Base-by-base conservation (phyloP, 805 yeast species). In the Scheffersomyces lignosus region DNA sequence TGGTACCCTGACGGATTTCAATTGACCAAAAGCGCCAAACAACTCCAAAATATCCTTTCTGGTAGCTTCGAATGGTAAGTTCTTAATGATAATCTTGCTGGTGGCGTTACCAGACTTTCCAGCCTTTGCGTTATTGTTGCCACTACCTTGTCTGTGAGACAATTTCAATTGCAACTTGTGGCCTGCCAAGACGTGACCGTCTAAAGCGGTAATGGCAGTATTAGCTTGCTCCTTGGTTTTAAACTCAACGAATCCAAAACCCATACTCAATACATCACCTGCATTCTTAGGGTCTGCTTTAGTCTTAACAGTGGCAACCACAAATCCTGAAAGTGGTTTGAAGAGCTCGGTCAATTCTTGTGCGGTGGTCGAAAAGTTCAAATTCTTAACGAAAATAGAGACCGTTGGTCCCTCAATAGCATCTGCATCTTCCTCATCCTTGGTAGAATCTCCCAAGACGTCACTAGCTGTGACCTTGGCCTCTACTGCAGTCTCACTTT, bases 211-310 rank as follows among this genome's bases (percentile, higher is more conserved):
- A 32, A 88, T 78, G 5, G 96, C 98, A 9, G 75, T 71, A 27
- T 77, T 71, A 0, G 99, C 99, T 52, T 84, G 80, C 27, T 80
- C 87, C 47, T 77, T 78, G 1, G 90, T 78, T 48, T 70, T 78
- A 62, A 88, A 93, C 63, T 93, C 99, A 10, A 79, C 96, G 65
- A 93, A 93, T 1, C 99, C 99, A 54, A 89, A 93, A 15, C 99
- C 99, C 99, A 93, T 93, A 51, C 96, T 88, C 41, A 81, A 73
- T n/a, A 71, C 64, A 39, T 76, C 76, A 8, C 81, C 83, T 2
- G 75, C 56, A 42, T 78, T 75, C 62, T 81, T 87, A 25, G 95
- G 78, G 64, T 91, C 95, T 1, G 96, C 90, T 58, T 90, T 91
- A 18, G 84, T 84, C 55, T 87, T 87, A 37, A 93, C 84, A 16